Conservation (phyloP, 192 early-diverging fungal species). For the Coemansia sp. region DNA sequence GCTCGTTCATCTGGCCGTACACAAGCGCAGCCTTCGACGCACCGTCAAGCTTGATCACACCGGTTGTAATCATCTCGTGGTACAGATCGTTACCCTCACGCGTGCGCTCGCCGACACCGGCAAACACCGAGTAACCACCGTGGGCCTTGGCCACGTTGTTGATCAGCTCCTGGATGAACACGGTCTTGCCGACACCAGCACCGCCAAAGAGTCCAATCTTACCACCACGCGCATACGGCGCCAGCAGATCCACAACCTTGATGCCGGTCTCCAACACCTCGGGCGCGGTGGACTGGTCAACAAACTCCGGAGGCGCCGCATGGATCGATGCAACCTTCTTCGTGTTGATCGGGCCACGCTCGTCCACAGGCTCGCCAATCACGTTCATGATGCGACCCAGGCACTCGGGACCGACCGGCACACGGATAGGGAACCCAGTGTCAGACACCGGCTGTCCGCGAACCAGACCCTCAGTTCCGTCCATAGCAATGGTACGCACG, state of each 20-base stretch:
- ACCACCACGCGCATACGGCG: conserved; percentile 95
- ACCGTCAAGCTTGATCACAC: conserved; percentile 95
- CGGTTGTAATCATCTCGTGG: conserved; percentile 96
- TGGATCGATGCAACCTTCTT: conserved; percentile 88
- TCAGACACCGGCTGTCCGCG: conserved; percentile 93
- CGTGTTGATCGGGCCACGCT: conserved; percentile 92
- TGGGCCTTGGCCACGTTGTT: conserved; percentile 99
- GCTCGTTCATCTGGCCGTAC: conserved; percentile 99
- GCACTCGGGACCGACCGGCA: conserved; percentile 92
- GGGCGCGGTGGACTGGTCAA: conserved; percentile 92
- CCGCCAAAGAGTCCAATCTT: conserved; percentile 99
- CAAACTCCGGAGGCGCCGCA: conserved; percentile 89
- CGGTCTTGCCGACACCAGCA: conserved; percentile 99
- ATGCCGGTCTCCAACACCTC: conserved; percentile 96
- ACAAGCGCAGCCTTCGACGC: conserved; percentile 93
- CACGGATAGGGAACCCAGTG: conserved; percentile 89
- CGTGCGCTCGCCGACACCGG: conserved; percentile 98
- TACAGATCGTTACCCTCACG: conserved; percentile 99
- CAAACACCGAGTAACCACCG: conserved; percentile 98
- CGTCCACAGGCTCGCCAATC: conserved; percentile 97
- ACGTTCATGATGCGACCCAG: conserved; percentile 99
- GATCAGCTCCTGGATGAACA: conserved; percentile 98
- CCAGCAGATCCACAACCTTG: conserved; percentile 97
- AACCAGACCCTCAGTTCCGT: conserved; percentile 96
- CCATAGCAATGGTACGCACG: conserved; percentile 99